A percentile compares a stretch with the other conserved stretches of the same genome.
Conservation (phyloP, 176 grass and related monocot genomes). For the Sorghum bicolor region DNA sequence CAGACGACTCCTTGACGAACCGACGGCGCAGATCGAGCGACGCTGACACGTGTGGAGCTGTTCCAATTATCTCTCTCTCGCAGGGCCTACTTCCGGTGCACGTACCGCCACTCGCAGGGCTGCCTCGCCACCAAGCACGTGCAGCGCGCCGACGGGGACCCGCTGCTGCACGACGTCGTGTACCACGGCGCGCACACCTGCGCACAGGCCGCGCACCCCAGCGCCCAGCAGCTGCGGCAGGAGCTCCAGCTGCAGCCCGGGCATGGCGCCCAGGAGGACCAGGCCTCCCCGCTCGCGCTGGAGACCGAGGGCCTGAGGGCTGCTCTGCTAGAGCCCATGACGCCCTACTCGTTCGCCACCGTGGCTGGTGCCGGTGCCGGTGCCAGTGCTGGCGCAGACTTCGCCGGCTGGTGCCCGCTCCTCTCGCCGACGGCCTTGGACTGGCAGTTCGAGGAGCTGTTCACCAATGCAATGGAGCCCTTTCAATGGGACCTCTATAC, state of each 20-base stretch:
- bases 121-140: conserved; percentile 87
- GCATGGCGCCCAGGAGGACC: not conserved
- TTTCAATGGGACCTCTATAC: conserved; percentile 18
- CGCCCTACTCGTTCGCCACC: conserved; percentile 25
- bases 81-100: conserved; percentile 97
- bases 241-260: not conserved
- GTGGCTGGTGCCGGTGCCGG: not conserved
- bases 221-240: not conserved
- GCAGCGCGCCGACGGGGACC: conserved; percentile 66
- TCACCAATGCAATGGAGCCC: conserved; percentile 16
- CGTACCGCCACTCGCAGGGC: conserved; percentile 50
- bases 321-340: conserved; percentile 10
- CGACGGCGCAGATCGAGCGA: not conserved
- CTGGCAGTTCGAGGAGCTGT: conserved; percentile 21
- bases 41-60: not conserved
- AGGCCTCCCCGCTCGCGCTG: not conserved
- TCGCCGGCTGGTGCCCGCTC: not conserved
- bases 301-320: not conserved
- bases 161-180: conserved; percentile 64
- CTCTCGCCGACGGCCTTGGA: conserved; percentile 11
- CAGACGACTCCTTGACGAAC: not conserved
- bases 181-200: conserved; percentile 73
- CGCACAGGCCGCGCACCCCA: conserved; percentile 8
- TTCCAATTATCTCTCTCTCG: not conserved
- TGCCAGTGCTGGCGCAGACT: not conserved